Evolutionary conservation across 331 rosid species (phyloP), one percentile per base, ranked within the genome.

Genomic region (Pyracantha coccinea): DNA sequence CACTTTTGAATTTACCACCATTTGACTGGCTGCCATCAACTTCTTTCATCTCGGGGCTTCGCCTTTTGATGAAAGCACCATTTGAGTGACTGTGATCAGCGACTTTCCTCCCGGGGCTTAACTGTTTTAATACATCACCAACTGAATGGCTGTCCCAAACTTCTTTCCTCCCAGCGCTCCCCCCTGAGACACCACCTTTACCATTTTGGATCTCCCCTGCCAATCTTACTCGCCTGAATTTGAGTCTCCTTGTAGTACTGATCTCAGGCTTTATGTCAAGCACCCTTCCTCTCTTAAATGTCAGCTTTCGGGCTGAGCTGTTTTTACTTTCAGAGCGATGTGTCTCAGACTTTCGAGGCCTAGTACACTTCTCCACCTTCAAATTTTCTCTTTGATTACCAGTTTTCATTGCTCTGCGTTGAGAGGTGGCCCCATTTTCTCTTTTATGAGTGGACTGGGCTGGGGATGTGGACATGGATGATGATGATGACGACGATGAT

Each of bases 221-320:
- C 52, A 60, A 59, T 60, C 84, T 84, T 29, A 52, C 88, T 68
- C 86, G 85, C 85, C 77, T 81, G 83, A 93, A 93, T 81, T 88
- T 89, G 82, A 91, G 97, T 77, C 90, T 88, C 80, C 88, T 80
- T 33, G 90, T 75, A 75, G 82, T 7, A 73, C 9, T 83, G 84
- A 81, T 80, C 69, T 84, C 89, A n/a, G 90, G 78, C 80, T 86
- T 88, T 79, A 83, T 65, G 68, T 91, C 97, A 25, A 91, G 66
- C 81, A 86, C 80, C 76, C 77, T 87, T 55, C 95, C 97, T 80
- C 89, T 88, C 80, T 83, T 82, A 76, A 93, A 89, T 68, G 73
- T 79, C 79, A 91, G 62, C 77, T 83, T 88, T 73, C 71, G 55
- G 21, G 88, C 20, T 20, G 82, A 72, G 75, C 32, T 11, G 70